Evolutionary conservation across 2,329 filamentous ascomycete species (phyloP), one percentile per base, ranked within the genome.

Genomic region (Rhynchosporium secalis): DNA sequence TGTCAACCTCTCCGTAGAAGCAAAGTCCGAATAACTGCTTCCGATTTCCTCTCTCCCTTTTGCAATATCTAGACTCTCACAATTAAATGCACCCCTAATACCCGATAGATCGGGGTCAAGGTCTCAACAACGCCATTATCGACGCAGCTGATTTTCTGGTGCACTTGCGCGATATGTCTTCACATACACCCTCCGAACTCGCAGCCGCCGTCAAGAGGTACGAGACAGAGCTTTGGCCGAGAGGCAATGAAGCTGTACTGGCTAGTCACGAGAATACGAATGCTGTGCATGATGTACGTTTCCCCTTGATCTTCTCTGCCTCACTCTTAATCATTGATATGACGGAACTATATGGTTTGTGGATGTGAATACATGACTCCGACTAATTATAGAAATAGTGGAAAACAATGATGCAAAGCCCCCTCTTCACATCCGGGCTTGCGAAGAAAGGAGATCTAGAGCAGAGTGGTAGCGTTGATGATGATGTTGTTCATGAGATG

Each of bases 111-210:
- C 76, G 79, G 9, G 80, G 80, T 6, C 79, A 82, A 70, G 79
- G 77, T 0, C 77, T 76, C n/a, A 78, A 81, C 47, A 75, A 78
- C 55, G 79, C 78, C 3, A 76, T 82, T 58, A 67, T 72, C 1
- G 79, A 81, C 65, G 76, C 65, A 9, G 66, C 67, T 10, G 58
- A 68, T 31, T 63, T 70, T n/a, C 55, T 67, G 12, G 58, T 46
- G 3, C 64, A 68, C 3, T 55, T 72, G 12, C 58, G 66, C 8
- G 64, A 61, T 6, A 72, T 71, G 68, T 65, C 66, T 48, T 49
- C 64, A 6, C 66, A 68, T 9, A 68, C 66, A 2, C 56, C 52
- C 1, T 41, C 41, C 8, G 64, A 67, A 72, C 75, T 66, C 68
- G 74, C 7, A 63, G 78, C 28, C 47, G 63, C 72, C 2, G 74